Conservation (phyloP, 164 flowering plant genomes). For the Paratinospora sagittata region DNA sequence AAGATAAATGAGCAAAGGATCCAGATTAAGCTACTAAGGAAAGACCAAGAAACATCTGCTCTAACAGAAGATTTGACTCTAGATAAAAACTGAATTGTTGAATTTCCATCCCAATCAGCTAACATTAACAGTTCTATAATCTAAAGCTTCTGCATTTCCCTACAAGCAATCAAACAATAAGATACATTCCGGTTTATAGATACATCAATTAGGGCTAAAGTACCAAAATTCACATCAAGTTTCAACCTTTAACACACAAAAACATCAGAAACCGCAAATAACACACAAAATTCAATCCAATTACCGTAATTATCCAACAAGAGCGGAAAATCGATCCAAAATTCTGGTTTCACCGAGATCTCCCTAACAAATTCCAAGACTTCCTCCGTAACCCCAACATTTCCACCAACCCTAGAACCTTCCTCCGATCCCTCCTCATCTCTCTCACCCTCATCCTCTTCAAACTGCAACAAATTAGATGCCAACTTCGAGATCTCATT, state of each 20-base stretch:
- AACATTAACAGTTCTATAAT: too few relatives aligned
- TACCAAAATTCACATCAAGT: not conserved
- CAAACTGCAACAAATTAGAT: slow-evolving; percentile 33
- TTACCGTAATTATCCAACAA: slow-evolving; percentile 27
- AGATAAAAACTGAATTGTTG: too few relatives aligned
- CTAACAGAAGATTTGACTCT: too few relatives aligned
- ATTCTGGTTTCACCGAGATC: slow-evolving; percentile 34
- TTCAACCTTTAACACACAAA: not conserved
- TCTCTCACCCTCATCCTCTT: slow-evolving; percentile 14
- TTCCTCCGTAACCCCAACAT: slow-evolving; percentile 40
- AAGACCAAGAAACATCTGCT: too few relatives aligned
- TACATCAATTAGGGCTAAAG: not conserved
- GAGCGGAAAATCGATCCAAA: slow-evolving; percentile 53
- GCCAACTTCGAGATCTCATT: slow-evolving; percentile 38
- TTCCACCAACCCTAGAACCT: slow-evolving; percentile 29
- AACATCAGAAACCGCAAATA: not conserved
- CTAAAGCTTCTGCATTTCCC: not conserved
- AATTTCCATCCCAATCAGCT: too few relatives aligned
- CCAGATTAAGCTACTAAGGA: too few relatives aligned
- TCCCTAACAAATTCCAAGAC: slow-evolving; percentile 39
- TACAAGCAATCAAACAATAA: not conserved
- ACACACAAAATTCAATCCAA: not conserved
- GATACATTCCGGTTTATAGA: not conserved
- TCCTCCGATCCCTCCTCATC: slow-evolving; percentile 8
- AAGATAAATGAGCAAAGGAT: too few relatives aligned